A percentile compares a stretch with the other conserved stretches of the same genome.
Evolutionary conservation across 352 stramenopile species (phyloP).

Genomic region (Phytophthora pseudosyringae): DNA sequence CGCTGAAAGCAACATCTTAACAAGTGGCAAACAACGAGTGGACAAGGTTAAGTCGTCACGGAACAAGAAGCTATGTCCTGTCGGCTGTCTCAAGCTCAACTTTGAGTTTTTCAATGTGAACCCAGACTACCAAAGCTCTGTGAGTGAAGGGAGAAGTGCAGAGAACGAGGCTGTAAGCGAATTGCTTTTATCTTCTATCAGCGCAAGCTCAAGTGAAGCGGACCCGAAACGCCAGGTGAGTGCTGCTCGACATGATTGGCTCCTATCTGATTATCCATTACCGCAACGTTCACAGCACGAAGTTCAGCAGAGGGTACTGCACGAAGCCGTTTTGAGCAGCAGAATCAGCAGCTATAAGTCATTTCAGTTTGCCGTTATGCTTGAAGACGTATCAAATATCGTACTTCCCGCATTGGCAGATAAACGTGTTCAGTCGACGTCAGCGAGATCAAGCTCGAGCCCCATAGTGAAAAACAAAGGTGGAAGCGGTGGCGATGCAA

Average conservation of each 20-base stretch:
- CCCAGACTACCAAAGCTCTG: neutral
- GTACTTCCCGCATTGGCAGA: neutral
- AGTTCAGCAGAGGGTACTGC: neutral
- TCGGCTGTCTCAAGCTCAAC: conserved; percentile 35
- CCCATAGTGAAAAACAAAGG: neutral
- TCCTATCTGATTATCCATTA: neutral
- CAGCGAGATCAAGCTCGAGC: neutral
- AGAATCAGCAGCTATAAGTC: neutral
- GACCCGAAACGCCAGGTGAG: neutral
- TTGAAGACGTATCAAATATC: conserved; percentile 16
- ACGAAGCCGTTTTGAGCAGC: neutral
- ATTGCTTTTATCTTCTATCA: conserved; percentile 18
- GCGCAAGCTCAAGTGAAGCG: conserved; percentile 2
- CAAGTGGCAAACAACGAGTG: neutral
- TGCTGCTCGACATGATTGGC: neutral
- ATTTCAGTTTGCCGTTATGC: conserved; percentile 38
- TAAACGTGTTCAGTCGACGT: neutral
- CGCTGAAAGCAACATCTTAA: neutral
- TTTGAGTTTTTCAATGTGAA: conserved; percentile 25
- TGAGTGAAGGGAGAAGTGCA: conserved; percentile 3
- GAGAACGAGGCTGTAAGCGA: conserved; percentile 9
- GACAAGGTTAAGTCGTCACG: neutral
- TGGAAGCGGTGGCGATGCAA: neutral
- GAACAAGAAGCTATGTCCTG: conserved; percentile 3
- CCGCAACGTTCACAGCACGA: neutral